Conservation (phyloP, 805 yeast genomes). For the Wickerhamiella sorbophila region DNA sequence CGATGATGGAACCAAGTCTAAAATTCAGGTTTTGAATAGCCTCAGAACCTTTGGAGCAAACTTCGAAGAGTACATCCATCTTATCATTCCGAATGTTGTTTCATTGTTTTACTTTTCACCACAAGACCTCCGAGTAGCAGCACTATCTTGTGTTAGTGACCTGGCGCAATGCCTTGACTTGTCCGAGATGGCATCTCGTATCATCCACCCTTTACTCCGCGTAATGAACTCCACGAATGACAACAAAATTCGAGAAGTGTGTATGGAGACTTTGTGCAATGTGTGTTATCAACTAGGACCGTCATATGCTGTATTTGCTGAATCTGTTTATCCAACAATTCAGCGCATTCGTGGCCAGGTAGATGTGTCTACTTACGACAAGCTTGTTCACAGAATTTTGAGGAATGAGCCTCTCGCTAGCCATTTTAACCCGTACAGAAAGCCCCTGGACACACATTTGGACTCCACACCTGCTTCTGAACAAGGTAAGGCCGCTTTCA, state of each 20-base stretch:
- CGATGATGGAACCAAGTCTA: constrained; percentile 32
- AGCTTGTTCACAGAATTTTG: constrained; percentile 58
- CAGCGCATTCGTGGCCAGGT: constrained; percentile 8
- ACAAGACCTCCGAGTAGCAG: constrained; percentile 45
- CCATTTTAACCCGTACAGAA: constrained; percentile 38
- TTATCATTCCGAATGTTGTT: constrained; percentile 76
- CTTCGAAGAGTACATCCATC: constrained; percentile 76
- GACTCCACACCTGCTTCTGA: constrained; percentile 49
- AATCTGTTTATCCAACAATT: constrained; percentile 17
- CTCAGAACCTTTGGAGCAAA: constrained; percentile 77
- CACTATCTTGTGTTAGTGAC: constrained; percentile 73
- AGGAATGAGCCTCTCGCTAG: constrained; percentile 81
- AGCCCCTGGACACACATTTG: constrained; percentile 39
- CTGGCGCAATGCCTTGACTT: constrained; percentile 57
- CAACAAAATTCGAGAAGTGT: constrained; percentile 42
- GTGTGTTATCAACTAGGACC: constrained; percentile 66
- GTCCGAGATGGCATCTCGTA: constrained; percentile 79
- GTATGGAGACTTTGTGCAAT: constrained; percentile 65
- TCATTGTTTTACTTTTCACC: constrained; percentile 62
- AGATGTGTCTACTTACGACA: constrained; percentile 43
- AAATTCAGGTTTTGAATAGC: constrained; percentile 58
- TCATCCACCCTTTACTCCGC: constrained; percentile 72
- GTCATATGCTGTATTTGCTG: constrained; percentile 69
- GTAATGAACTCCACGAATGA: constrained; percentile 40
- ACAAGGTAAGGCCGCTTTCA: constrained; percentile 60